Conservation (phyloP, 2,329 filamentous ascomycete genomes). For the Fusarium zealandicum region DNA sequence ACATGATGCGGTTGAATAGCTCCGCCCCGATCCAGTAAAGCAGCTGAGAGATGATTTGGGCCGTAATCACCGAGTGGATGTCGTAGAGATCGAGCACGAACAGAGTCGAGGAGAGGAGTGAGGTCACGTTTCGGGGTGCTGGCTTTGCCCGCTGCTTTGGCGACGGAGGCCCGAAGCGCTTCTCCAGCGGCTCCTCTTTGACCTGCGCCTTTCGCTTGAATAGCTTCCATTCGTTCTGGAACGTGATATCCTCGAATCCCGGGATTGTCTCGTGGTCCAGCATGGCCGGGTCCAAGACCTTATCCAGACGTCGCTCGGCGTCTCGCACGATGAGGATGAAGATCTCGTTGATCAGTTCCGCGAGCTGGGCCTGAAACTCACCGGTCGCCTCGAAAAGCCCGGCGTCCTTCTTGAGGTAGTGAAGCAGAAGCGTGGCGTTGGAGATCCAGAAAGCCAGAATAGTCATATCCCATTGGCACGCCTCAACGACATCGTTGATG, state of each 20-base stretch:
- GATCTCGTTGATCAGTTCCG: constrained; percentile 96
- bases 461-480: constrained; percentile 98
- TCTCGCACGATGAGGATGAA: constrained; percentile 98
- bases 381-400: constrained; percentile 81
- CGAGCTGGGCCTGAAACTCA: constrained; percentile 90
- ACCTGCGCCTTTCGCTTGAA: constrained; percentile 91
- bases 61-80: constrained; percentile 93
- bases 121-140: constrained; percentile 93
- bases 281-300: constrained; percentile 91
- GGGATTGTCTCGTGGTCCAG: constrained; percentile 98
- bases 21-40: constrained; percentile 97
- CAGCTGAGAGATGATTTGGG: constrained; percentile 90
- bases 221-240: constrained; percentile 98
- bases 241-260: constrained; percentile 94
- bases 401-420: constrained; percentile 94
- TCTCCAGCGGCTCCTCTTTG: constrained; percentile 89
- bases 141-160: constrained; percentile 92
- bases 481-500: constrained; percentile 96
- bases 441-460: constrained; percentile 99
- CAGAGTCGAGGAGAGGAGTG: constrained; percentile 90
- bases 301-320: constrained; percentile 94
- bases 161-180: constrained; percentile 89
- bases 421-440: constrained; percentile 91
- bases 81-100: constrained; percentile 99
- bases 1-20: constrained; percentile 98